Evolutionary conservation across 2,329 filamentous ascomycete genomes (phyloP), one percentile per base, ranked within the genome.

Genomic region (Xylogone sp.): DNA sequence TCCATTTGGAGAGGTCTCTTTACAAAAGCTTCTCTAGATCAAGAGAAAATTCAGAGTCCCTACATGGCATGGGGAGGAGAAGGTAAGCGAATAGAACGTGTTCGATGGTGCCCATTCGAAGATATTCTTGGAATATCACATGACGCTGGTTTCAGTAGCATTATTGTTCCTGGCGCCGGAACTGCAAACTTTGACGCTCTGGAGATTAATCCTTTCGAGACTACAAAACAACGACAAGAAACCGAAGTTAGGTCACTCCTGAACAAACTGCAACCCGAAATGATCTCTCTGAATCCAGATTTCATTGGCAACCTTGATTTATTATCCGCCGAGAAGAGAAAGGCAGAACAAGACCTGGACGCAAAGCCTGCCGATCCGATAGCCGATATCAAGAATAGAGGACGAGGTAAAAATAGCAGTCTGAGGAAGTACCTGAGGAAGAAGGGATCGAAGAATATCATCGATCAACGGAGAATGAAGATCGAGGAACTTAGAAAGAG

Each of bases 161-260:
- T 97, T 65, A 83, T 99, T 60, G 84, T 97, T 2, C 94, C 94
- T 7, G 94, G 94, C 45, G 88, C 93, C n/a, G 94, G 94, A 56
- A 94, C 99, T 70, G 85, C 94, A 67, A 97, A 97, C 79, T 97
- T 89, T 68, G 94, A 99, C 69, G 88, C 91, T 2, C 76, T 97
- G 49, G 94, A 99, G 70, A 78, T 86, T 61, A 99, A 99, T 75
- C 94, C 94, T 29, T 97, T 93, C 79, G 94, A 97, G 73, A 96
- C 87, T 49, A 80, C 77, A 64, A 95, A 94, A 73, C 92, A 97
- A 73, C 83, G 94, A 63, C 92, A 95, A 70, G 94, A 99, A 71
- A 80, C 81, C 47, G 94, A 99, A 71, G 91, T 99, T 68, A 90
- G 88, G 75, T 78, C 82, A 12, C 78, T 99, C 57, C 82, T 99